Conservation (phyloP, 192 early-diverging fungal genomes). For the Backusella westeae region DNA sequence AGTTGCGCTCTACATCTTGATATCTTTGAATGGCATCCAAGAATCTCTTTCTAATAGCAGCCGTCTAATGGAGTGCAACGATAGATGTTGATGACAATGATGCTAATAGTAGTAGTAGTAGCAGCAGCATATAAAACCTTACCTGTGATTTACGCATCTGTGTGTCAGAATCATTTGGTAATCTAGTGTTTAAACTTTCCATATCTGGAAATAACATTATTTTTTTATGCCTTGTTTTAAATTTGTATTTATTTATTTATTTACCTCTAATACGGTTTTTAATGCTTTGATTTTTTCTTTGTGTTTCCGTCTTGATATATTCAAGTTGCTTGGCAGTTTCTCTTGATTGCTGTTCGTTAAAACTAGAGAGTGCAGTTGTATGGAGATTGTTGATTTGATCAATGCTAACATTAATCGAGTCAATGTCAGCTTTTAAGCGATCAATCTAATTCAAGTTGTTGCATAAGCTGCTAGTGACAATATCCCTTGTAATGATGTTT, state of each 20-base stretch:
- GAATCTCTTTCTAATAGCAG: constrained; percentile 53
- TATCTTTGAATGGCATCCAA: constrained; percentile 67
- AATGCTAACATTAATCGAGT: constrained; percentile 1
- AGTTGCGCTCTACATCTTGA: constrained; percentile 70
- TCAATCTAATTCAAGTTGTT: constrained; percentile 5
- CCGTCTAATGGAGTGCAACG: not conserved
- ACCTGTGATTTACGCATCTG: constrained; percentile 21
- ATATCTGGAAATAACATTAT: constrained; percentile 7
- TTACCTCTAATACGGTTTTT: constrained; percentile 52
- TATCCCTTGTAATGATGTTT: not conserved
- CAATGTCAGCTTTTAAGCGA: constrained; percentile 18
- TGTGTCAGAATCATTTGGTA: constrained; percentile 14
- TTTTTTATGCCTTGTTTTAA: not conserved
- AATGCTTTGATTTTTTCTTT: constrained; percentile 26
- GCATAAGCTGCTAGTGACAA: not conserved
- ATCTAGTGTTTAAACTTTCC: constrained; percentile 1
- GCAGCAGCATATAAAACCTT: not conserved
- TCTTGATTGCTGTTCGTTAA: constrained; percentile 21
- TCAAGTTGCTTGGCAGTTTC: constrained; percentile 10
- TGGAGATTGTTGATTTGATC: constrained; percentile 18
- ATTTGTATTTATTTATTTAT: not conserved
- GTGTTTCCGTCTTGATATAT: constrained; percentile 23
- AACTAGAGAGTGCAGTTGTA: constrained; percentile 3
- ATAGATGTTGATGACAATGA: not conserved
- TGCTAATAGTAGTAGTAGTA: not conserved